Percentiles rank a stretch among this genome's conserved stretches.
Conservation (phyloP, 2,329 filamentous ascomycete species). For the Beauveria medogensis region DNA sequence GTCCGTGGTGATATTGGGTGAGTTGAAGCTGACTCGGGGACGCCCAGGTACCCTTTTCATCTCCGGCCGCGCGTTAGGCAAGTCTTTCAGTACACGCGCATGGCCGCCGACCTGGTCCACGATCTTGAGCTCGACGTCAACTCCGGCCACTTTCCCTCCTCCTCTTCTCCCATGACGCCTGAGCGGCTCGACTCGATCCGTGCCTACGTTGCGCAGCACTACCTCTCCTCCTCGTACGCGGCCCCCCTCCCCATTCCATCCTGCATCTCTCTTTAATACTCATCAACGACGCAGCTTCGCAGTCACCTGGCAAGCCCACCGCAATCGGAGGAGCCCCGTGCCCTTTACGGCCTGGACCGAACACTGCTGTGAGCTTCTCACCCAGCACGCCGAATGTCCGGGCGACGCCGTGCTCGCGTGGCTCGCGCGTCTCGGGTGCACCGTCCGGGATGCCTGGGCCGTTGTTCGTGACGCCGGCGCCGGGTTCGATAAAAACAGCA, state of each 20-base stretch:
- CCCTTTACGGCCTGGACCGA: constrained; percentile 35
- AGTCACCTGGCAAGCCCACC: constrained; percentile 30
- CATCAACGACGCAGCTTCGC: constrained; percentile 26
- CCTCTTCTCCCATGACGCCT: constrained; percentile 5
- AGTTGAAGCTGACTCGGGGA: background rate
- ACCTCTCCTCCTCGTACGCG: constrained; percentile 1
- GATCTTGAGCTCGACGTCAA: constrained; percentile 43
- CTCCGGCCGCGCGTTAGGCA: constrained; percentile 43
- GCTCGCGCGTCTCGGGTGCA: constrained; percentile 34
- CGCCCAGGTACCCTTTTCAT: constrained; percentile 45
- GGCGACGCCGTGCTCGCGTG: constrained; percentile 37
- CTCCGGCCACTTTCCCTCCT: background rate
- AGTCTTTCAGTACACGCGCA: constrained; percentile 41
- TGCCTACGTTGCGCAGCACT: constrained; percentile 25
- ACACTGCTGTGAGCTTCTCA: constrained; percentile 37
- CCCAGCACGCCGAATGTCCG: constrained; percentile 25
- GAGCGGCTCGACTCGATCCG: constrained; percentile 35
- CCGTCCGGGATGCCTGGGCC: constrained; percentile 30
- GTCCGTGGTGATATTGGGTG: background rate
- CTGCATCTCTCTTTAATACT: constrained; percentile 14
- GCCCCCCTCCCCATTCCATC: background rate
- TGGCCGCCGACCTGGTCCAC: constrained; percentile 41
- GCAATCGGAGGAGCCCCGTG: constrained; percentile 19
- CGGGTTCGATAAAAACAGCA: constrained; percentile 3
- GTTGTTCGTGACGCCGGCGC: constrained; percentile 21